Evolutionary conservation across 352 stramenopile genomes (phyloP).

Genomic region (Aphanomyces stellatus): DNA sequence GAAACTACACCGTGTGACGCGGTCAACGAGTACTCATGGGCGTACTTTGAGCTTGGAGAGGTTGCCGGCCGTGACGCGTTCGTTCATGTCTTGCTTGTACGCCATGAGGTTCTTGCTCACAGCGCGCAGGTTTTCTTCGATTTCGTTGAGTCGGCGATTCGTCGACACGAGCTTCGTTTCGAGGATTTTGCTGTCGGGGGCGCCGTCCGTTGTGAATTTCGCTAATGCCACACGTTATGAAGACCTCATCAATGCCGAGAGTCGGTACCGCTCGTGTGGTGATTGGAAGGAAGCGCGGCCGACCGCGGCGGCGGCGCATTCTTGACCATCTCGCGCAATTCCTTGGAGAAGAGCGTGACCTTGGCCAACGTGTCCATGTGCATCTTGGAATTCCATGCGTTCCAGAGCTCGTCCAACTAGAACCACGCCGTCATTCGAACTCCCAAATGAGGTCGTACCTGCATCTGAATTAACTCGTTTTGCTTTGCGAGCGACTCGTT

Average conservation of each 20-base stretch:
- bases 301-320: neutral
- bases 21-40: neutral
- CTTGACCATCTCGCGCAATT: constrained; percentile 12
- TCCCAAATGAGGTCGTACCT: neutral
- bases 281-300: too few species aligned
- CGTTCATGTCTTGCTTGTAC: constrained; percentile 13
- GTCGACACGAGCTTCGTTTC: constrained; percentile 21
- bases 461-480: neutral
- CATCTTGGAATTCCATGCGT: constrained; percentile 18
- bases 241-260: too few species aligned
- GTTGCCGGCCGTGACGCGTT: constrained; percentile 12
- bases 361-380: constrained; percentile 5
- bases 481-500: constrained; percentile 1
- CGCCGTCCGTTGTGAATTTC: neutral
- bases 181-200: constrained; percentile 14
- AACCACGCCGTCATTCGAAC: neutral
- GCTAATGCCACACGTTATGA: neutral
- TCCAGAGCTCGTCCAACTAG: constrained; percentile 14
- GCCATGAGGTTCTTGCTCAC: constrained; percentile 16
- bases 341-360: constrained; percentile 5
- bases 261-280: too few species aligned
- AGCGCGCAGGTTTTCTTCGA: constrained; percentile 7
- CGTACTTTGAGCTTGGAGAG: constrained; percentile 18
- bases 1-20: neutral
- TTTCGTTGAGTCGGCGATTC: constrained; percentile 15